phyloP scores from a whole-genome alignment of 192 early-diverging fungal species.

The Coemansia sp. region DNA sequence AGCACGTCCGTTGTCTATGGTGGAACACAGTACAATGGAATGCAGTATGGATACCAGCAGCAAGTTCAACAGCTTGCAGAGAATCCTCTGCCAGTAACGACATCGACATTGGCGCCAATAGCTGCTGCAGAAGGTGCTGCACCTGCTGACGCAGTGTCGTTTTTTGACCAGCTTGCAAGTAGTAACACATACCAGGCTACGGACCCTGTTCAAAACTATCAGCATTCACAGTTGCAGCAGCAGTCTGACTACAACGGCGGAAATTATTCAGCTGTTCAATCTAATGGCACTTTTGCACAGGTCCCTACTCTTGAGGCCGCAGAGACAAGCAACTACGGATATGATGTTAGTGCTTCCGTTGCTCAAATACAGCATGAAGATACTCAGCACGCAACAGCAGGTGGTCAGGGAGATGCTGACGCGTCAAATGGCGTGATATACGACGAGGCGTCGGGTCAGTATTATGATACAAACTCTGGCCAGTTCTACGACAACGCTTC shows the following conservation, averaged over 20 bases:
- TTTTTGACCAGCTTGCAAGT: conserved; percentile 32
- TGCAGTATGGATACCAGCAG: conserved; percentile 13
- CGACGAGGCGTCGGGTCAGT: conserved; percentile 34
- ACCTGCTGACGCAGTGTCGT: conserved; percentile 10
- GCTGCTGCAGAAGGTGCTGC: not conserved
- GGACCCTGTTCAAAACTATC: not conserved
- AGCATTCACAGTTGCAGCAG: not conserved
- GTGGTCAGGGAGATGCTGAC: not conserved
- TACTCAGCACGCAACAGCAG: not conserved
- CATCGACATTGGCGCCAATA: not conserved
- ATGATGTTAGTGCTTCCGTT: not conserved
- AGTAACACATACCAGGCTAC: not conserved
- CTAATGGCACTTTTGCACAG: not conserved
- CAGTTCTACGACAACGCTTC: conserved; percentile 45
- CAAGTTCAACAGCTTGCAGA: not conserved
- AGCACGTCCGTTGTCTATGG: conserved; percentile 43
- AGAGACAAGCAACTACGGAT: not conserved
- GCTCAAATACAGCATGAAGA: not conserved
- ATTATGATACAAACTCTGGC: conserved; percentile 46
- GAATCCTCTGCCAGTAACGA: no score
- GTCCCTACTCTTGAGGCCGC: not conserved
- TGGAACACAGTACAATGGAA: conserved; percentile 17
- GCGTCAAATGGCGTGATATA: conserved; percentile 22
- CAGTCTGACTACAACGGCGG: not conserved
- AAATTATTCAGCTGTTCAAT: no score